These are phyloP conservation scores for Paramecium caudatum DNA, from an alignment of 73 alveolate species.

Conservation along the genomic window DNA sequence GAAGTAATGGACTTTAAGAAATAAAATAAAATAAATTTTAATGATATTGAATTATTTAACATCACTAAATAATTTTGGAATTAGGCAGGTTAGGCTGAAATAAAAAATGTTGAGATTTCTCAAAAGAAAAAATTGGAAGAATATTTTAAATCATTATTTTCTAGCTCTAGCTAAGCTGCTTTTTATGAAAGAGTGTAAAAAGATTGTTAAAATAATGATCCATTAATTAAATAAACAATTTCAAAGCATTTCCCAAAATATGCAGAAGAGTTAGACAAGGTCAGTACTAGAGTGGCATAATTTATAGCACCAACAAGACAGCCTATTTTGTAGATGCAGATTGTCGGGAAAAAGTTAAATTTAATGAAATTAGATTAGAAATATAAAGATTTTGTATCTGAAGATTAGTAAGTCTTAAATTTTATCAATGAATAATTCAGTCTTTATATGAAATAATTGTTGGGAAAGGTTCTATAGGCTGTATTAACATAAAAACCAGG, in stretches of 20 bases:
- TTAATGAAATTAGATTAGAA: background rate
- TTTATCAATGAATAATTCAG: conserved; percentile 24
- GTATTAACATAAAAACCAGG: conserved; percentile 34
- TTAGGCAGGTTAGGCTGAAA: background rate
- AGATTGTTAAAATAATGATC: background rate
- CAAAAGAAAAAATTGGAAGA: background rate
- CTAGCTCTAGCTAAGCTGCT: background rate
- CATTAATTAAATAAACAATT: background rate
- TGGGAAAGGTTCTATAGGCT: conserved; percentile 46
- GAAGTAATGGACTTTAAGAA: conserved; percentile 7
- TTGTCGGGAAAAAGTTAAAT: background rate
- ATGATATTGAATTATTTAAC: background rate
- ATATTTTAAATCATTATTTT: background rate
- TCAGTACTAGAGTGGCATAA: background rate
- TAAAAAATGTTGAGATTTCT: background rate
- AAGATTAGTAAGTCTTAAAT: background rate
- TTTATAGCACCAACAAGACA: background rate
- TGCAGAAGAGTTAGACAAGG: background rate
- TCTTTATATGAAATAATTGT: background rate
- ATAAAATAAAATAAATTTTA: background rate
- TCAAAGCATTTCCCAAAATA: background rate
- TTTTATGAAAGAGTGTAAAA: background rate
- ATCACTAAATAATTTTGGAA: background rate
- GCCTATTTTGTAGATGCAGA: background rate
- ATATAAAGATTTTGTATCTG: background rate